Evolutionary conservation across 225 moss, liverwort and hornwort species (phyloP), one percentile per base, ranked within the genome.

Genomic region (Lunularia cruciata): DNA sequence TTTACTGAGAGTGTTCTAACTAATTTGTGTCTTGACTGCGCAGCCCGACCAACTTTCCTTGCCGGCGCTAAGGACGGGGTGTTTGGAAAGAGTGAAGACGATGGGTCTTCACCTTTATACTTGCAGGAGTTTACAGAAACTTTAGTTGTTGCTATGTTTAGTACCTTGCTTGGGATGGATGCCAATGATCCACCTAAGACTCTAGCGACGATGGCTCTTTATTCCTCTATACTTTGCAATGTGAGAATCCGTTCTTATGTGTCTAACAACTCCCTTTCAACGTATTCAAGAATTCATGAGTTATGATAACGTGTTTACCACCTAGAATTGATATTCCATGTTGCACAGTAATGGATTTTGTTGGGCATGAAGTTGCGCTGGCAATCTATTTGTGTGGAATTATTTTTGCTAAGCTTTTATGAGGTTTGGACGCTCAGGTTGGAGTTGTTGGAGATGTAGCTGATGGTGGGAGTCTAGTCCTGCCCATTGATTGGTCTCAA

Each of bases 111-210:
- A 63, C 85, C 85, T 58, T 68, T 81, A 37, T 89, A 91, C 68
- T 83, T 89, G 47, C 86, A 93, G 72, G 98, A 84, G 48, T 84
- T 76, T 49, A 84, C 80, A 31, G 77, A 91, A 53, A 86, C 89
- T 67, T 85, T 99, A 69, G 89, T 89, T 72, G 89, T 88, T 79
- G 98, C 98, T 60, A 88, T 99, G 98, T 99, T 99, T 72, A 91
- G 81, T 79, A 99, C 98, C 58, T 84, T 99, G 73, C 79, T 89
- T 74, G 98, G 98, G 62, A 83, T 99, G 88, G 98, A 99, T 84
- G 98, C 98, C 43, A 99, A 99, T 72, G 98, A 99, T 80, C 93
- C 93, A 62, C 98, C 98, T 26, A 99, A 99, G 80, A 99, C 98
- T 75, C 63, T 99, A 66, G 98, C 98, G 72, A 99, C 98, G 18